Conservation (phyloP, 176 grass and related monocot species). For the Carex kokanica region DNA sequence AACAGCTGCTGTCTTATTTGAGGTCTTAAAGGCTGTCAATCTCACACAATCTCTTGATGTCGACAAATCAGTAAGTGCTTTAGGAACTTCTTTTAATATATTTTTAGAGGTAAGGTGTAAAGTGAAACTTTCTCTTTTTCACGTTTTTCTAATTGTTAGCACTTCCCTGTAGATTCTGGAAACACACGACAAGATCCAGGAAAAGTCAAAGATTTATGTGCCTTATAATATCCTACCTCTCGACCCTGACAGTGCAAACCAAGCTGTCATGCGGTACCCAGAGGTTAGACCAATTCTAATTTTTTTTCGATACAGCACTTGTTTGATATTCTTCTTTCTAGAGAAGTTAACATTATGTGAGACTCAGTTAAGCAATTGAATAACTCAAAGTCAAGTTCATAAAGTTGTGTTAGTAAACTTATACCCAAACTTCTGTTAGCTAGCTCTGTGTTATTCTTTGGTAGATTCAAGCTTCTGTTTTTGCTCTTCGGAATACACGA, state of each 20-base stretch:
- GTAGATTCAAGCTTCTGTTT: slow-evolving; percentile 85
- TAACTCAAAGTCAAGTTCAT: not conserved
- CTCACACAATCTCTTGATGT: slow-evolving; percentile 89
- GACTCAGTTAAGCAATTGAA: not conserved
- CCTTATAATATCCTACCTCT: slow-evolving; percentile 96
- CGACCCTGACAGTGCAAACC: slow-evolving; percentile 71
- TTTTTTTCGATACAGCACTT: not conserved
- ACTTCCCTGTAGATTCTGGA: slow-evolving; percentile 50
- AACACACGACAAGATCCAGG: slow-evolving; percentile 73
- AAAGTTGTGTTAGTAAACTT: not conserved
- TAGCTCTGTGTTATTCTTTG: not conserved
- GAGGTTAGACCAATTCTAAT: slow-evolving; percentile 46
- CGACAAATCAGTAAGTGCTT: slow-evolving; percentile 51
- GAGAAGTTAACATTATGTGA: not conserved
- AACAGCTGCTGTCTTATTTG: slow-evolving; percentile 85
- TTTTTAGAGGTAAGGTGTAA: not conserved
- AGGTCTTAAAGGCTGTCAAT: slow-evolving; percentile 92
- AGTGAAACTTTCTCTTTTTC: slow-evolving; percentile 7
- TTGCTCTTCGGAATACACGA: slow-evolving; percentile 78
- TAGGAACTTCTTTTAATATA: not conserved
- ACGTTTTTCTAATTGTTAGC: not conserved
- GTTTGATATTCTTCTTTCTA: slow-evolving; percentile 1
- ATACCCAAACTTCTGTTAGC: not conserved
- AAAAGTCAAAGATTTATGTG: slow-evolving; percentile 81
- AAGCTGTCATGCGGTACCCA: slow-evolving; percentile 76